A percentile compares a stretch with the other conserved stretches of the same genome.
Conservation (phyloP, 2,329 filamentous ascomycete species). For the Neonectria magnoliae region DNA sequence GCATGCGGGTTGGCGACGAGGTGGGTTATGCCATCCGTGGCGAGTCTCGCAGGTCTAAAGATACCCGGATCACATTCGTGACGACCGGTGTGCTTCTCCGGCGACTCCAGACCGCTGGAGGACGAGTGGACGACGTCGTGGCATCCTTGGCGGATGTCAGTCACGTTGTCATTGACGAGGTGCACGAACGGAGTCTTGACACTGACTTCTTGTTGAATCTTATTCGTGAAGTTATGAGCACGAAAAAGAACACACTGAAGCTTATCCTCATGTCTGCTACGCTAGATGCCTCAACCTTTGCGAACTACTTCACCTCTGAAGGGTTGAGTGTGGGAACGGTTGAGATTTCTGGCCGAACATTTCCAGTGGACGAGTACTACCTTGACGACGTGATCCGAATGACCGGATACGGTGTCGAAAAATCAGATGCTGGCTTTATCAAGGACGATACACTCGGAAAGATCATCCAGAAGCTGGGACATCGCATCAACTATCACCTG, state of each 20-base stretch:
- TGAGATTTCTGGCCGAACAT: constrained; percentile 89
- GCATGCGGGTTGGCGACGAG: constrained; percentile 82
- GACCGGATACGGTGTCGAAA: constrained; percentile 74
- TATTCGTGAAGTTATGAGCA: constrained; percentile 80
- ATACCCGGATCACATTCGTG: constrained; percentile 93
- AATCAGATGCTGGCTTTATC: constrained; percentile 56
- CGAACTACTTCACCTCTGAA: constrained; percentile 80
- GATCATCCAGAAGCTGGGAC: constrained; percentile 76
- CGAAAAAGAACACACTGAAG: constrained; percentile 82
- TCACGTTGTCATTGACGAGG: constrained; percentile 95
- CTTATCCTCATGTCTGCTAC: constrained; percentile 97
- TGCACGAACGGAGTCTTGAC: constrained; percentile 93
- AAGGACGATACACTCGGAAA: constrained; percentile 71
- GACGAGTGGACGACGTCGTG: constrained; percentile 80
- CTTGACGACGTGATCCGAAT: constrained; percentile 86
- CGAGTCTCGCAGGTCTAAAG: constrained; percentile 78
- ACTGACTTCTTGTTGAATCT: constrained; percentile 94
- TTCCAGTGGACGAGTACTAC: constrained; percentile 89
- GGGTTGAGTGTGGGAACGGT: constrained; percentile 78
- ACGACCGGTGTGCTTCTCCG: constrained; percentile 93
- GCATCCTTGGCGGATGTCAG: constrained; percentile 88
- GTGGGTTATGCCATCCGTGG: constrained; percentile 93
- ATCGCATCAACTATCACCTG: constrained; percentile 91
- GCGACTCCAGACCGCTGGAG: constrained; percentile 89
- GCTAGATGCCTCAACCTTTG: constrained; percentile 87